These are phyloP conservation scores for Metschnikowia bowlesiae DNA, from an alignment of 805 yeast species.

Conservation along the genomic window DNA sequence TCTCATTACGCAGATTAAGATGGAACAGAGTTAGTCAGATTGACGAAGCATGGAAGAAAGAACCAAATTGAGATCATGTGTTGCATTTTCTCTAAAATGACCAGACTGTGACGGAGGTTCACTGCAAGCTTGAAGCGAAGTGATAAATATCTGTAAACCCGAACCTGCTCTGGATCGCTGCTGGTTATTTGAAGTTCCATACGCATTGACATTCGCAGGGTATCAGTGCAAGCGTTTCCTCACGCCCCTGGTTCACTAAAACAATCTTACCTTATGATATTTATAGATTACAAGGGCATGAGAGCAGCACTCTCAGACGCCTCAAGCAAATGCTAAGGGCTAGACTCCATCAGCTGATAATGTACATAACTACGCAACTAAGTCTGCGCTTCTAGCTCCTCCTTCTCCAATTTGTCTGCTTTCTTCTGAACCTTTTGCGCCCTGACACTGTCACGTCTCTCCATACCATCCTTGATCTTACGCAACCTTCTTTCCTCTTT, in stretches of 20 bases:
- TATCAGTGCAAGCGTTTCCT: background rate
- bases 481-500: constrained; percentile 55
- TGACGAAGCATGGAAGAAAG: background rate
- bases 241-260: background rate
- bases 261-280: background rate
- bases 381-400: background rate
- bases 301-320: background rate
- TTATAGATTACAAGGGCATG: background rate
- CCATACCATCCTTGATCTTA: constrained; percentile 48
- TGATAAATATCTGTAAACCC: background rate
- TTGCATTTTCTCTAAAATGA: background rate
- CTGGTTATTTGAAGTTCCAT: background rate
- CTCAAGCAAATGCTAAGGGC: background rate
- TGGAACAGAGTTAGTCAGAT: background rate
- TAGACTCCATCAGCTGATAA: background rate
- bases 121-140: background rate
- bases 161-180: background rate
- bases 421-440: constrained; percentile 13
- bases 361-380: background rate
- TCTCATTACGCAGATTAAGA: background rate
- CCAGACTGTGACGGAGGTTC: background rate
- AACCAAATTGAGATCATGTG: background rate
- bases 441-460: constrained; percentile 16
- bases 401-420: constrained; percentile 4
- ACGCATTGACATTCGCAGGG: background rate